Percentiles rank a stretch among this genome's conserved stretches.
These are phyloP conservation scores for Chlorella vulgaris DNA, from an alignment of 139 green algal species.

Conservation along the genomic window DNA sequence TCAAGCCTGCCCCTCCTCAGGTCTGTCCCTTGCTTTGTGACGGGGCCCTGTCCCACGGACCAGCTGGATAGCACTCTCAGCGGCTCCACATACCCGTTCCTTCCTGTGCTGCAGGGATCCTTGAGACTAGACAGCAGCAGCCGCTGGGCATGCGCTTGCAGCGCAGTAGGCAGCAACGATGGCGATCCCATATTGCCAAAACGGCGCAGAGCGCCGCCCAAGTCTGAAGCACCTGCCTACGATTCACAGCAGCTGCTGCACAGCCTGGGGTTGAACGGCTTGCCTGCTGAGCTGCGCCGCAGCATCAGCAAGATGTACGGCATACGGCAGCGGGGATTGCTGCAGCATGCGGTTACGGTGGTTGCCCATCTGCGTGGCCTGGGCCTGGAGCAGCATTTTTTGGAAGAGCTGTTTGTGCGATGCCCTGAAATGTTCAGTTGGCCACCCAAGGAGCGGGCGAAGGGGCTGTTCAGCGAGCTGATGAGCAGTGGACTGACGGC, in stretches of 20 bases:
- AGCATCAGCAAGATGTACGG: not conserved
- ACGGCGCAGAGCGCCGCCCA: not conserved
- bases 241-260: not conserved
- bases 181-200: not conserved
- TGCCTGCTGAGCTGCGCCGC: not conserved
- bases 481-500: not conserved
- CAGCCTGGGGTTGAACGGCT: not conserved
- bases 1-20: too few relatives aligned
- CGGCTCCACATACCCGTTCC: too few relatives aligned
- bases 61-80: too few relatives aligned
- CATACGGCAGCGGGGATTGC: not conserved
- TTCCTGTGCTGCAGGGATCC: too few relatives aligned
- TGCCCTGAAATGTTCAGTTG: slow-evolving; percentile 3
- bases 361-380: not conserved
- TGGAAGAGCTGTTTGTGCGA: not conserved
- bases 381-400: not conserved
- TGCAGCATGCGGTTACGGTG: not conserved
- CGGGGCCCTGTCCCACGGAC: too few relatives aligned
- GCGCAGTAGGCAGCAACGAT: not conserved
- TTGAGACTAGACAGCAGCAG: not conserved
- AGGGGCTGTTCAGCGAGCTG: slow-evolving; percentile 15
- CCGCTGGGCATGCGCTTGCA: not conserved
- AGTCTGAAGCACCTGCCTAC: not conserved
- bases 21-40: too few relatives aligned
- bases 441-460: not conserved